A percentile compares a stretch with the other conserved stretches of the same genome.
Evolutionary conservation across 2,329 filamentous ascomycete genomes (phyloP).

Genomic region (Hymenoscyphus scutula): DNA sequence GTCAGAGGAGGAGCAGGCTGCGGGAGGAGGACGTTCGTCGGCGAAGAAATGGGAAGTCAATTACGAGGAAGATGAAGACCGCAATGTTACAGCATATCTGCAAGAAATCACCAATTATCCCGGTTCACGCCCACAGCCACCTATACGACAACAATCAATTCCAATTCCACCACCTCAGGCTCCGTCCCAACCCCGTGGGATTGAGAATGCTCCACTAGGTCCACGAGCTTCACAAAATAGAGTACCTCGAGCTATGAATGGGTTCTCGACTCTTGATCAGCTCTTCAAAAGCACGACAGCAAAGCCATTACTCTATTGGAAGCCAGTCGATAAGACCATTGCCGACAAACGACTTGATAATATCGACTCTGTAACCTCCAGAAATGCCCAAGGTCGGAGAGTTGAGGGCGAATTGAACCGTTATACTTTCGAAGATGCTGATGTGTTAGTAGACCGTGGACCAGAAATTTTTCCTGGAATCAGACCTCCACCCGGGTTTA

Average conservation of each 20-base stretch:
- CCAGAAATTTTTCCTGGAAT: constrained; percentile 67
- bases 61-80: constrained; percentile 60
- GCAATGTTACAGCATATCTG: constrained; percentile 54
- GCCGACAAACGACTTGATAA: constrained; percentile 63
- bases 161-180: constrained; percentile 36
- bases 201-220: constrained; percentile 35
- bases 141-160: constrained; percentile 27
- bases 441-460: constrained; percentile 68
- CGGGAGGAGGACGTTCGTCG: constrained; percentile 42
- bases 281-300: constrained; percentile 58
- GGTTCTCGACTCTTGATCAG: constrained; percentile 45
- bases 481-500: constrained; percentile 50
- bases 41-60: constrained; percentile 66
- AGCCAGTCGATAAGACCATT: constrained; percentile 61
- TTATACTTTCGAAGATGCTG: constrained; percentile 69
- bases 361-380: constrained; percentile 45
- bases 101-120: constrained; percentile 43
- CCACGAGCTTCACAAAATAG: constrained; percentile 32
- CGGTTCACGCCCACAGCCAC: constrained; percentile 26
- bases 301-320: constrained; percentile 64
- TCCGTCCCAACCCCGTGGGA: constrained; percentile 31
- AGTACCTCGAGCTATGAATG: constrained; percentile 35
- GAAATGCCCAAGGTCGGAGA: constrained; percentile 38
- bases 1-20: constrained; percentile 66
- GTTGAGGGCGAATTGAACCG: constrained; percentile 50